Base-by-base conservation (phyloP, 108 stramenopile genomes). In the Aurantiochytrium sp. region DNA sequence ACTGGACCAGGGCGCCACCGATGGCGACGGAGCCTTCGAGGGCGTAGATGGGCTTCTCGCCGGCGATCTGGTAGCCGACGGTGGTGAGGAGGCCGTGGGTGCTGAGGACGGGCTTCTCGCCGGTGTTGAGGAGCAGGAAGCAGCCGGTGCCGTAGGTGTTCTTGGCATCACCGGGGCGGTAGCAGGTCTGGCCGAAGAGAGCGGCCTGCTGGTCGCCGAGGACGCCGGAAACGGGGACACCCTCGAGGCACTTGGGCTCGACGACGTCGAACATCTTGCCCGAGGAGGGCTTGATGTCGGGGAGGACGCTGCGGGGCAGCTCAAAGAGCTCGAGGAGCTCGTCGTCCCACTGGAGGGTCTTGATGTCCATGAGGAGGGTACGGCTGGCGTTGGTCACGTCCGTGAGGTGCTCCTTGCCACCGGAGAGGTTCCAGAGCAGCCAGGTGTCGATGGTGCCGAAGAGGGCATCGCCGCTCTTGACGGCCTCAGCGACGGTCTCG, bases 41-140 rank as follows among this genome's bases (percentile, higher is more conserved):
- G 19, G 97, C 98, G 88, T 99, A 99, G 0, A 98, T 94, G 53
- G 92, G 87, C 41, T 88, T 86, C 15, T 89, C 68, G 34, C 87
- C 86, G 31, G 92, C 96, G 48, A 99, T 86, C 89, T 98, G 92
- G 90, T 98, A 99, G 0, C 93, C 97, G 37, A 98, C 94, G 17
- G 98, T 99, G 17, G 97, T 98, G n/a, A 99, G 91, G 68, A 99
- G 90, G 8, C 97, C 97, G 88, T 98, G 92, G 3, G 93, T 93
- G 53, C 91, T 92, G 34, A 92, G 90, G 19, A 94, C 92, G 27
- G 85, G 87, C 36, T 87, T 69, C 15, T 87, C 90, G 19, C 98
- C 98, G 0, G 98, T 98, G 92, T 99, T 99, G 96, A 97, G 97
- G 95, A 99, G 93, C 55, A 99, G 88, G 88, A 99, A 99, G 68